Evolutionary conservation across 2,329 filamentous ascomycete species (phyloP).

Genomic region (Atkinsonella hypoxylon): DNA sequence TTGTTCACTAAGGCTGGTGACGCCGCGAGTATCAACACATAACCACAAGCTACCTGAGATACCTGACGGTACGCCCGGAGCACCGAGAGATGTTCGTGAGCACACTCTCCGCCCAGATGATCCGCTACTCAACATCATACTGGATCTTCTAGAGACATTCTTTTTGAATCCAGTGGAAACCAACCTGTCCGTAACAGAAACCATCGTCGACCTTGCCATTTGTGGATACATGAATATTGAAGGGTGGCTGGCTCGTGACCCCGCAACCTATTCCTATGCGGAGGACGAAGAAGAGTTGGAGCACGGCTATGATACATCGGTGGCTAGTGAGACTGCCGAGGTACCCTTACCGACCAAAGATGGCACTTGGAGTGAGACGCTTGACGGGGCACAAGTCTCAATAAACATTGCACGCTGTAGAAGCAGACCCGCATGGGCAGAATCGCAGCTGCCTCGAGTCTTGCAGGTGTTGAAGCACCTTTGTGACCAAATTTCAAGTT

Average conservation of each 20-base stretch:
- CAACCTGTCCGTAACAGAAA: conserved; percentile 78
- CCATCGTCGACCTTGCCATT: conserved; percentile 67
- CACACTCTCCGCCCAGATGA: conserved; percentile 53
- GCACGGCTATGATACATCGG: conserved; percentile 5
- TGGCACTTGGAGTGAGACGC: not conserved
- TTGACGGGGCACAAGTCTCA: conserved; percentile 24
- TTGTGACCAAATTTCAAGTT: conserved; percentile 48
- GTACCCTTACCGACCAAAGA: not conserved
- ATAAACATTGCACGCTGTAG: conserved; percentile 38
- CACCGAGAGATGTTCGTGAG: conserved; percentile 45
- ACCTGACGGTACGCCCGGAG: conserved; percentile 44
- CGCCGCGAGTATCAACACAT: conserved; percentile 44
- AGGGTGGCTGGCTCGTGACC: conserved; percentile 76
- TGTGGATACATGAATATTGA: conserved; percentile 80
- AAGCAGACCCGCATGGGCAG: conserved; percentile 40
- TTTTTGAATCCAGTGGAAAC: conserved; percentile 85
- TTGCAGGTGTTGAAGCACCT: conserved; percentile 47
- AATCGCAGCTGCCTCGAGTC: conserved; percentile 38
- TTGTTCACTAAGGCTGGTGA: conserved; percentile 58
- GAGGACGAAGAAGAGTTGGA: conserved; percentile 24
- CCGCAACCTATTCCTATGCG: conserved; percentile 43
- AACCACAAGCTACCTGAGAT: conserved; percentile 44
- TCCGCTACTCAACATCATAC: conserved; percentile 50
- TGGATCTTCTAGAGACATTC: conserved; percentile 65
- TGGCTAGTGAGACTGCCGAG: conserved; percentile 5